Base-by-base conservation (phyloP, 2,329 filamentous ascomycete genomes). In the Corinectria fuckeliana region DNA sequence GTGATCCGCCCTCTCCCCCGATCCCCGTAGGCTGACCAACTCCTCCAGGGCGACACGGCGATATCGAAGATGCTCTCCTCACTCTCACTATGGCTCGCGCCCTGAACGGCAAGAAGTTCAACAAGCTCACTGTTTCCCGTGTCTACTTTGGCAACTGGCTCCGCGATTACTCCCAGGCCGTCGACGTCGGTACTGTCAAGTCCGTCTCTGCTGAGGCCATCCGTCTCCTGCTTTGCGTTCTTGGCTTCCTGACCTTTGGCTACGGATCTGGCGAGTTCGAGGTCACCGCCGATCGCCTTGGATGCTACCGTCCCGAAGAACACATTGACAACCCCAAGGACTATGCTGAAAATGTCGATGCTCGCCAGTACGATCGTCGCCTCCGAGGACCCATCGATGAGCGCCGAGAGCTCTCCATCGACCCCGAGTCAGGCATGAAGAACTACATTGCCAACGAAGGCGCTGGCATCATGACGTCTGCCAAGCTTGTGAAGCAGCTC, bases 131-230 rank as follows among this genome's bases (percentile, higher is more conserved):
- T 72, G 91, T 97, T 63, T 91, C 93, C 64, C 87, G 93, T 61
- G 91, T 96, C 64, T 97, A 97, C 81, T 97, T 97, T 80, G 93
- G 93, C 65, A 97, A 97, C 81, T 97, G 93, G 93, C 86, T 97
- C 30, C 87, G 85, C 60, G 93, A 97, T 77, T 97, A 97, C 78
- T 95, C 91, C 52, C 93, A 97, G 77, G 93, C 93, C 61, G 91
- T 97, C 69, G 93, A 97, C 75, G 91, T 97, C 49, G 93, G 92
- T 62, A 96, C 92, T 4, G 87, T 97, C 78, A 97, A 97, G 80
- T 86, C 89, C 69, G 93, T 97, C 63, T 94, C 91, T 56, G 90
- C 92, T 50, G 92, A 96, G 77, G 93, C 93, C 58, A 96, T 97
- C 72, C 89, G 93, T 30, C 90, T 97, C 48, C 81, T 97, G 13